Evolutionary conservation across 352 stramenopile genomes (phyloP).

Genomic region (Phytophthora nicotianae): DNA sequence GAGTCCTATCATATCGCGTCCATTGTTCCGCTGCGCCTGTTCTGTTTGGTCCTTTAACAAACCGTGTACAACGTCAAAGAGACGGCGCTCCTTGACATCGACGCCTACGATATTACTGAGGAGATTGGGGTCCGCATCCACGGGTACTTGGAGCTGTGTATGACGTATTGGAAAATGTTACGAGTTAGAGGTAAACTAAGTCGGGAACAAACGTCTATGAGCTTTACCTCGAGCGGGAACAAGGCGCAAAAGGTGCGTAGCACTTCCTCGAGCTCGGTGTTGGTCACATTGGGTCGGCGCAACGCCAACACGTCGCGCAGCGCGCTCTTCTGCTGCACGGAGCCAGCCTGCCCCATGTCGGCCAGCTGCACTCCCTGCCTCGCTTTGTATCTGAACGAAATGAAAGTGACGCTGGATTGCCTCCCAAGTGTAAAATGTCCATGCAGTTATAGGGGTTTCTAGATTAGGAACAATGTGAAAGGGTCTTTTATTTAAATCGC

Average conservation of each 20-base stretch:
- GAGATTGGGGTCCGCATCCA: slow-evolving; percentile 34
- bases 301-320: slow-evolving; percentile 75
- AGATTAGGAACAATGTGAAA: background rate
- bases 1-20: slow-evolving; percentile 69
- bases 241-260: slow-evolving; percentile 77
- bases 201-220: background rate
- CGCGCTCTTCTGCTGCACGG: slow-evolving; percentile 78
- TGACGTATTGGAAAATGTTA: slow-evolving; percentile 15
- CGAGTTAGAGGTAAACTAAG: slow-evolving; percentile 13
- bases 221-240: slow-evolving; percentile 69
- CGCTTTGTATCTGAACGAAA: slow-evolving; percentile 16
- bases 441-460: background rate
- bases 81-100: slow-evolving; percentile 78
- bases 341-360: slow-evolving; percentile 78
- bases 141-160: slow-evolving; percentile 26
- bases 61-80: slow-evolving; percentile 78
- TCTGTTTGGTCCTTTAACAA: slow-evolving; percentile 73
- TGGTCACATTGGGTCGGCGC: slow-evolving; percentile 51
- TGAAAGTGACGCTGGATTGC: slow-evolving; percentile 11
- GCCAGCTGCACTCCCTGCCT: background rate
- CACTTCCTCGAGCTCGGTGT: slow-evolving; percentile 55
- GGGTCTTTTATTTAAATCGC: slow-evolving; percentile 2
- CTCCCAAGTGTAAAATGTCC: background rate
- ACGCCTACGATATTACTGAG: slow-evolving; percentile 37
- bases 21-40: slow-evolving; percentile 52